A percentile compares a stretch with the other conserved stretches of the same genome.
These are phyloP conservation scores for Penicillium occitanis DNA, from an alignment of 2,329 filamentous ascomycete genomes.

Conservation along the genomic window DNA sequence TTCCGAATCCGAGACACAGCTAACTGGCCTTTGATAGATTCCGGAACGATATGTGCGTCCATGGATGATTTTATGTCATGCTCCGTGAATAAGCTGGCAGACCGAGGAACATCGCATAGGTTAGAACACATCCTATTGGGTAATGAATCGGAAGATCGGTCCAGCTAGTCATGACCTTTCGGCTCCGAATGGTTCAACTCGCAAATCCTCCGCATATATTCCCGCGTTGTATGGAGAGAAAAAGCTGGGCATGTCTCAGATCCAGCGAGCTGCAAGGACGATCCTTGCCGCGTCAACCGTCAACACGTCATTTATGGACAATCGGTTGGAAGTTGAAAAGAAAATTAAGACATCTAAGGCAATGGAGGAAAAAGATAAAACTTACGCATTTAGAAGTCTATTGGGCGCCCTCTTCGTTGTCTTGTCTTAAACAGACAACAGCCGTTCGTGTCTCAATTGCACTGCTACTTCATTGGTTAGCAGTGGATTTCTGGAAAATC, in stretches of 20 bases:
- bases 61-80: background rate
- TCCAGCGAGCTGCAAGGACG: background rate
- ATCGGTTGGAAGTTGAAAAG: background rate
- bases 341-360: background rate
- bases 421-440: background rate
- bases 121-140: background rate
- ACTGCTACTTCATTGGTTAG: background rate
- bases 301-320: constrained; percentile 8
- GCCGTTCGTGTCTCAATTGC: background rate
- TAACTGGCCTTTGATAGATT: too few relatives aligned
- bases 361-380: background rate
- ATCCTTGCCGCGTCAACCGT: background rate
- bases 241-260: constrained; percentile 8
- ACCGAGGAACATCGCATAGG: background rate
- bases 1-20: background rate
- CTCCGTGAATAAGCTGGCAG: background rate
- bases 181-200: background rate
- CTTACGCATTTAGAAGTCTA: background rate
- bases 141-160: background rate
- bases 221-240: constrained; percentile 1
- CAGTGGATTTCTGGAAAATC: background rate
- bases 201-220: background rate
- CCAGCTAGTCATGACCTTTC: background rate
- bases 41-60: background rate
- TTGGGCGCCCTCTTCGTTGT: background rate